phyloP scores from a whole-genome alignment of 2,329 filamentous ascomycete genomes.

The Penicillium sclerotigenum region DNA sequence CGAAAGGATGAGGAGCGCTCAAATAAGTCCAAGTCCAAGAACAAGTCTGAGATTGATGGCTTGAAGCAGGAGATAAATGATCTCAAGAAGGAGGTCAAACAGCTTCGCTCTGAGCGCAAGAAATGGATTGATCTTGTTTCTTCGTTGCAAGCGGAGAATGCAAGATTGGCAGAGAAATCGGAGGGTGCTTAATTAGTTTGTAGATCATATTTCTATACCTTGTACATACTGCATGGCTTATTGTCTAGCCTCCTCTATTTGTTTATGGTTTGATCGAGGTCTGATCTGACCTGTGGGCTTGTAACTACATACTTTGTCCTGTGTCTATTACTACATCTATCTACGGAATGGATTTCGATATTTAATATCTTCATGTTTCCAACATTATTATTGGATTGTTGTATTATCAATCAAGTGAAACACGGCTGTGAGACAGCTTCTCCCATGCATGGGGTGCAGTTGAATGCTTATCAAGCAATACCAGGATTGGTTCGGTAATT shows the following conservation, averaged over 20 bases:
- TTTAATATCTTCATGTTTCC: not conserved
- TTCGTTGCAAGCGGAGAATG: conserved; percentile 58
- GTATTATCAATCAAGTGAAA: not conserved
- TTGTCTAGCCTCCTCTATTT: not conserved
- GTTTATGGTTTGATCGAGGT: not conserved
- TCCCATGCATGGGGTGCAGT: not conserved
- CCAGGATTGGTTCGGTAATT: not conserved
- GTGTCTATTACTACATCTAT: not conserved
- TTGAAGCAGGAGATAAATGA: conserved; percentile 48
- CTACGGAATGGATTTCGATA: not conserved
- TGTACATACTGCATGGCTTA: not conserved
- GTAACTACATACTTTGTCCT: not conserved
- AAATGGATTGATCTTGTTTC: conserved; percentile 52
- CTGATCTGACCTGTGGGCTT: not conserved
- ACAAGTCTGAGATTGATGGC: conserved; percentile 41
- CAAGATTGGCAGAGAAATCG: conserved; percentile 38
- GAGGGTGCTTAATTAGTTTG: conserved; percentile 22
- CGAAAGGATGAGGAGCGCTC: conserved; percentile 42
- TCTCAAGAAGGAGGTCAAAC: conserved; percentile 50
- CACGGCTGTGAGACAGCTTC: not conserved
- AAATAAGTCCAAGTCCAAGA: conserved; percentile 40
- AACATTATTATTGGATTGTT: not conserved
- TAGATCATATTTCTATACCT: not conserved
- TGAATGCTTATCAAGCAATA: not conserved
- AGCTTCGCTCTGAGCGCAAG: conserved; percentile 50